Evolutionary conservation across 148 eudicot genomes (phyloP), one percentile per base, ranked within the genome.

Genomic region (Selenicereus undatus): DNA sequence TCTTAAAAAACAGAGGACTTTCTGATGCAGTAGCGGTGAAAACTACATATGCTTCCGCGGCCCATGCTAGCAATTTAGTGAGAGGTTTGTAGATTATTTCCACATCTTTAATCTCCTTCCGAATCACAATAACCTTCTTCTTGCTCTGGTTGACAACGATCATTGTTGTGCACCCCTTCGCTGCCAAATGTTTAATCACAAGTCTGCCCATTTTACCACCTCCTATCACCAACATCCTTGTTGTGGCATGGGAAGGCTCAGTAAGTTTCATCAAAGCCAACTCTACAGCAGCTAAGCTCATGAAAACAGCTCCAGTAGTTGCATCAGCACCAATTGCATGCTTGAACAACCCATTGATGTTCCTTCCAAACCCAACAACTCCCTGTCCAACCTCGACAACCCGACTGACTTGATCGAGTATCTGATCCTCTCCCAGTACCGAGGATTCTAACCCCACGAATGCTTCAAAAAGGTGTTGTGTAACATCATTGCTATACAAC

Each of bases 181-280:
- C 91, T 17, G 79, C 91, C 86, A 94, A 88, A 84, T 94, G 98
- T 75, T 94, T 94, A 78, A 94, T 89, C 71, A 94, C 98, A 45
- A 94, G 93, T 81, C 93, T 94, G 45, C 98, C 98, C 98, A 94
- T 94, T 75, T 94, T 94, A 21, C 98, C 98, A 32, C 97, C 98
- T 77, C 98, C 98, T 75, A 94, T 81, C 7, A 92, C 89, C 83
- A 94, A 75, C 92, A 94, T 89, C 84, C 92, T 91, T 8, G 95
- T 90, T 52, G 86, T 83, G 26, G 86, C 65, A 72, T 91, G 92
- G 76, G 89, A 90, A 30, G 91, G 69, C 82, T 86, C 89, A 0
- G 98, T 97, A 77, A 94, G 92, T 84, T 92, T 94, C 93, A 92
- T 91, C 50, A 94, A 75, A 76, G 98, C 98, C 82, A 94, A 79